Evolutionary conservation across 192 early-diverging fungal genomes (phyloP).

Genomic region (Backusella westeae): DNA sequence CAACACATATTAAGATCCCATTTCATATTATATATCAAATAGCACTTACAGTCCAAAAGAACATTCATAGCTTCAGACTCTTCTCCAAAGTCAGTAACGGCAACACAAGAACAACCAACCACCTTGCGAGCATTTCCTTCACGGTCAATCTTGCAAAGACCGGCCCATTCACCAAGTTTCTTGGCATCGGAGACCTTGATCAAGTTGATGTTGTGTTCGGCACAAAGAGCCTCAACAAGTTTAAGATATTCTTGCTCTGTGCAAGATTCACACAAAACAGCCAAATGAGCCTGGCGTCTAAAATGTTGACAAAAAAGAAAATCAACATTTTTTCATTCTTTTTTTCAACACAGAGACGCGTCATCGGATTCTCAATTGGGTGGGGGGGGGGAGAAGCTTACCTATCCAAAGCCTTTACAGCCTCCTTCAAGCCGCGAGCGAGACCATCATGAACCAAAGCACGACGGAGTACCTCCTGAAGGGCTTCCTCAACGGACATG

Average conservation of each 20-base stretch:
- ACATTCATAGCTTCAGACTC: slow-evolving; percentile 98
- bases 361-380: not conserved
- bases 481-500: slow-evolving; percentile 92
- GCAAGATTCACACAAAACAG: slow-evolving; percentile 94
- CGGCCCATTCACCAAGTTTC: slow-evolving; percentile 99
- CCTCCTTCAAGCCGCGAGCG: slow-evolving; percentile 94
- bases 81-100: slow-evolving; percentile 92
- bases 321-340: not conserved
- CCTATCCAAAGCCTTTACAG: slow-evolving; percentile 95
- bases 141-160: slow-evolving; percentile 99
- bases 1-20: not conserved
- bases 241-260: slow-evolving; percentile 94
- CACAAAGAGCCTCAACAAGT: slow-evolving; percentile 96
- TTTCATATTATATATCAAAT: no score
- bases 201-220: slow-evolving; percentile 96
- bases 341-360: not conserved
- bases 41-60: slow-evolving; percentile 66
- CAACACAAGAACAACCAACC: slow-evolving; percentile 92
- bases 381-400: slow-evolving; percentile 16
- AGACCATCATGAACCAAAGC: slow-evolving; percentile 95
- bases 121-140: slow-evolving; percentile 98
- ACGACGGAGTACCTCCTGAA: slow-evolving; percentile 95
- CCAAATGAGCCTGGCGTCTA: slow-evolving; percentile 81
- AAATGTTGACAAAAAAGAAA: not conserved
- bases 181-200: slow-evolving; percentile 96